Evolutionary conservation across 202 grass and related monocot species (phyloP), one percentile per base, ranked within the genome.

Genomic region (Bolboschoenoplectus hybrid): DNA sequence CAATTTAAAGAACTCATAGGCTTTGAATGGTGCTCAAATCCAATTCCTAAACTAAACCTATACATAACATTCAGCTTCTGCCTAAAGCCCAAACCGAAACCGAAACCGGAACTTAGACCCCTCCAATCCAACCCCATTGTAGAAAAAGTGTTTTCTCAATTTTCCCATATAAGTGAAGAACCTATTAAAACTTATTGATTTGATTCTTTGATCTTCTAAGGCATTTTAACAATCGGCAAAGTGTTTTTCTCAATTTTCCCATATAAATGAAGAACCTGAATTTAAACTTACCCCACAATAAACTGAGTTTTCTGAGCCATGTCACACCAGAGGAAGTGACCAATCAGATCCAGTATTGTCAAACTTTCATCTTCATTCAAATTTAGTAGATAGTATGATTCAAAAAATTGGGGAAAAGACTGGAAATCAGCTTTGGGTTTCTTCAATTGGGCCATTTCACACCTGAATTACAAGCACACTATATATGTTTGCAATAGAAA

Each of bases 341-440:
- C 74, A 74, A 26, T 61, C 47, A 14, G 87, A 95, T 63, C 85
- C 85, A 88, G 67, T 70, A 66, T 84, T 63, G 9, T 81, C 74
- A 0, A 86, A 68, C 53, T 67, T 91, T 75, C 87, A 79, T 79
- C 85, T 93, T 83, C 89, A 63, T 80, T 46, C 62, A 66, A 63
- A 85, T 67, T 79, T 93, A 32, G 93, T 91, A 36, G 93, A 98
- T 89, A 65, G 84, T 78, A 63, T 98, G 67, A 77, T 98, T 74
- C 76, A 78, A 69, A 87, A 88, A 76, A 87, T 93, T 82, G 95
- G 89, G 81, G 95, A 92, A 26, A 26, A 78, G 90, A 95, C 89
- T 98, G 91, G 93, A 98, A 95, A 69, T 91, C 86, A 43, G 91
- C 89, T n/a, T 87, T 92, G 87, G 87, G 90, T 64, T 89, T 94